Percentiles rank a stretch among this genome's conserved stretches.
These are phyloP conservation scores for Phytophthora sp. DNA, from an alignment of 352 stramenopile genomes.

Conservation along the genomic window DNA sequence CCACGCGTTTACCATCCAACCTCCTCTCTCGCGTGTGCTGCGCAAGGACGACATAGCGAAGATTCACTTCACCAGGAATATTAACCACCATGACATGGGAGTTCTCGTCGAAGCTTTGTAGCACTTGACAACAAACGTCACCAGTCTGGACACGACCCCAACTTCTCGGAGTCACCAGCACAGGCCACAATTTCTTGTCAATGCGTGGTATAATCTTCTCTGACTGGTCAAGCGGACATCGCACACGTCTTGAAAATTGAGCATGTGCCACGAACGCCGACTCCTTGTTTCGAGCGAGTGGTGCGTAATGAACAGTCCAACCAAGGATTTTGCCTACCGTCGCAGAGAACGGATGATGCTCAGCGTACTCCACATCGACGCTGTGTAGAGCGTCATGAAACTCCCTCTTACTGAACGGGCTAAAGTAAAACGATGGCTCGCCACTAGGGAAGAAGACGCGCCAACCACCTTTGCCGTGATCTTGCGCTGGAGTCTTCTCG, in stretches of 20 bases:
- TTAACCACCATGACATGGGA: neutral
- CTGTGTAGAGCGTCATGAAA: neutral
- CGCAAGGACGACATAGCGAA: neutral
- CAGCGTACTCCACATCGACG: neutral
- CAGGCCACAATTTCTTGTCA: slow-evolving; percentile 2
- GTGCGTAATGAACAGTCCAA: slow-evolving; percentile 17
- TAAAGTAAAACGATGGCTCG: slow-evolving; percentile 19
- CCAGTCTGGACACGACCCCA: neutral
- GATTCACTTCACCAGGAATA: neutral
- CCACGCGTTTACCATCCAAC: slow-evolving; percentile 39
- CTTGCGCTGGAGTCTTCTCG: neutral
- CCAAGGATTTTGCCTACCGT: slow-evolving; percentile 13
- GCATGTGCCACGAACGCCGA: slow-evolving; percentile 9
- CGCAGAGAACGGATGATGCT: neutral
- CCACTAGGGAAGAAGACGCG: neutral
- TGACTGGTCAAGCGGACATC: neutral
- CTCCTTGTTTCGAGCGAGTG: neutral
- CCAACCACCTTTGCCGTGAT: neutral
- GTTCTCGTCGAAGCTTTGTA: neutral
- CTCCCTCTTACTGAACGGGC: slow-evolving; percentile 8
- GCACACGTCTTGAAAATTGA: slow-evolving; percentile 4
- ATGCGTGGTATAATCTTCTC: neutral
- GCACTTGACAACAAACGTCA: neutral
- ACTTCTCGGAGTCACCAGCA: neutral
- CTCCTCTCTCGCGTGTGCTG: neutral